phyloP scores from a whole-genome alignment of 2,329 filamentous ascomycete genomes.

The Macroventuria anomochaeta region DNA sequence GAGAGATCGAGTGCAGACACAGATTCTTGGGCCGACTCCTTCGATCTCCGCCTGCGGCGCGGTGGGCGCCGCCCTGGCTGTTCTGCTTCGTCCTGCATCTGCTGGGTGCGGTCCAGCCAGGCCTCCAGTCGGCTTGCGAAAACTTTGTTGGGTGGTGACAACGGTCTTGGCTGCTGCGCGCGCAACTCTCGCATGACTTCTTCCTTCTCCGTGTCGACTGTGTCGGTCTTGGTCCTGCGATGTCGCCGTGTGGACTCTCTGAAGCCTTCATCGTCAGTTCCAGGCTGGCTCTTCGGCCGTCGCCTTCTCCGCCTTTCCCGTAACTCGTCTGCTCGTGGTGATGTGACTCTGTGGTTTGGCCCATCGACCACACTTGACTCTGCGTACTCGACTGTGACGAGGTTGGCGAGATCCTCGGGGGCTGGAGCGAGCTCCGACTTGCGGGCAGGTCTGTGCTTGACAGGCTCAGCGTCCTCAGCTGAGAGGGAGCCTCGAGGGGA shows the following conservation, averaged over 20 bases:
- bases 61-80: constrained; percentile 2
- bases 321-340: constrained; percentile 31
- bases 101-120: constrained; percentile 65
- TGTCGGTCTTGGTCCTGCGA: constrained; percentile 35
- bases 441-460: constrained; percentile 24
- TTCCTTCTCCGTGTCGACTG: constrained; percentile 33
- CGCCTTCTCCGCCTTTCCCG: constrained; percentile 39
- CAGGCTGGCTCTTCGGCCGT: constrained; percentile 34
- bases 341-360: constrained; percentile 19
- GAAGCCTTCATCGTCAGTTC: constrained; percentile 34
- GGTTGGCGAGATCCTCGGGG: constrained; percentile 27
- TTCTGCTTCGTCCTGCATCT: constrained; percentile 34
- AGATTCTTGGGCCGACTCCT: constrained; percentile 41
- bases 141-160: constrained; percentile 52
- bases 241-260: constrained; percentile 31
- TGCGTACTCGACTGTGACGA: constrained; percentile 41
- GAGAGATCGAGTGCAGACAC: constrained; percentile 35
- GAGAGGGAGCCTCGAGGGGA: constrained; percentile 44
- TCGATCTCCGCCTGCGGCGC: constrained; percentile 37
- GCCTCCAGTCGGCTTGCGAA: constrained; percentile 64
- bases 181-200: constrained; percentile 23
- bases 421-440: constrained; percentile 36
- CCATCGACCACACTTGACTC: constrained; percentile 23
- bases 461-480: constrained; percentile 36
- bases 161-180: constrained; percentile 16